A percentile compares a stretch with the other conserved stretches of the same genome.
These are phyloP conservation scores for Leishmania amazonensis DNA, from an alignment of 208 protist species.

Conservation along the genomic window DNA sequence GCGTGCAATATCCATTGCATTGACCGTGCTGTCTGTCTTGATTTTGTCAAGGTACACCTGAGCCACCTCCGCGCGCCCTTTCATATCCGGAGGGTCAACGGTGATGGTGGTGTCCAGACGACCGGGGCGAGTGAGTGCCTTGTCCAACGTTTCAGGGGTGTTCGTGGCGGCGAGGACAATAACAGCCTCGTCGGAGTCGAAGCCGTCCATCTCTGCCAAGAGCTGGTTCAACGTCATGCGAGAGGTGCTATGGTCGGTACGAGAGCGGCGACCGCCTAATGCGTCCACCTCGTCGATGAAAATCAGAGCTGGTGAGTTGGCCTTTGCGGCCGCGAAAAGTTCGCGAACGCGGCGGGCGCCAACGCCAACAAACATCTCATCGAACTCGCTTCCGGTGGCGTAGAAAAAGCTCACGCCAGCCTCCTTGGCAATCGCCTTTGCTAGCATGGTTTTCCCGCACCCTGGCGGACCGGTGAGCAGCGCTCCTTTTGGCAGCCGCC, in stretches of 20 bases:
- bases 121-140: slow-evolving; percentile 92
- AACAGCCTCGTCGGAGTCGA: slow-evolving; percentile 91
- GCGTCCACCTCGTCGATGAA: slow-evolving; percentile 99
- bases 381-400: slow-evolving; percentile 94
- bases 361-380: slow-evolving; percentile 98
- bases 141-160: slow-evolving; percentile 96
- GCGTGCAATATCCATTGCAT: slow-evolving; percentile 81
- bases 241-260: slow-evolving; percentile 67
- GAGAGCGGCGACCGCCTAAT: slow-evolving; percentile 85
- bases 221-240: slow-evolving; percentile 98
- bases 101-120: slow-evolving; percentile 88
- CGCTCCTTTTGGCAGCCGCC: slow-evolving; percentile 96
- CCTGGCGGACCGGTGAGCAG: slow-evolving; percentile 98
- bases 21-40: slow-evolving; percentile 61
- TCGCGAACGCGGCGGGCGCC: slow-evolving; percentile 94
- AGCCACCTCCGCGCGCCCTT: slow-evolving; percentile 85
- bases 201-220: slow-evolving; percentile 97
- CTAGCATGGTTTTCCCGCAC: slow-evolving; percentile 96
- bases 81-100: slow-evolving; percentile 92
- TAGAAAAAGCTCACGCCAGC: slow-evolving; percentile 97
- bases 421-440: slow-evolving; percentile 94
- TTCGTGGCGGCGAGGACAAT: slow-evolving; percentile 98
- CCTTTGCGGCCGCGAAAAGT: slow-evolving; percentile 95
- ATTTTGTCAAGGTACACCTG: slow-evolving; percentile 91
- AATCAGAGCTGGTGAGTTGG: slow-evolving; percentile 95